Base-by-base conservation (phyloP, 2,329 filamentous ascomycete species). In the Capronia epimyces region DNA sequence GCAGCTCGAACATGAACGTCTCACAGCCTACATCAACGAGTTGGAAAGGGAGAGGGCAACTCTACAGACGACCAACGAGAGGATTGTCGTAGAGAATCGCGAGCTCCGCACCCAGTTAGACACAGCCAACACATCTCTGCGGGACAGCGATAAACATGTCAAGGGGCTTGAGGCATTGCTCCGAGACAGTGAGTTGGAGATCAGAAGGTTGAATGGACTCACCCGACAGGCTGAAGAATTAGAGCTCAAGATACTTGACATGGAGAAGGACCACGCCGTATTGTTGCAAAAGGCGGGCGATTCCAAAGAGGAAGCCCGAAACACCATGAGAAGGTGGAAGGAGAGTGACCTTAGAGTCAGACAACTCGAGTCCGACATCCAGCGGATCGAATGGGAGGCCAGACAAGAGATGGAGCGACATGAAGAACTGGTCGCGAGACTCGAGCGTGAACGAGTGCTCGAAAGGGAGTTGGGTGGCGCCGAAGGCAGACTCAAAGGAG, bases 331-430 rank as follows among this genome's bases (percentile, higher is more conserved):
- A 61, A 78, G 90, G 61, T 97, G 89, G 86, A 86, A 83, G 70
- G 82, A 86, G 62, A 89, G 93, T 1, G 89, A 97, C 71, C 78
- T 82, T 31, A 86, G 83, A 24, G 79, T 97, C 54, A 75, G 77
- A 47, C 81, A 87, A 57, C 77, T 98, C 54, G 86, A 95, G 64
- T 85, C 89, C 53, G 89, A 97, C 68, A 75, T 97, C 15, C 90
- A 95, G 64, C 79, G 80, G 57, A 93, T 98, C 65, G 91, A 97
- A 65, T 79, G 79, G 53, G 91, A 97, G 64, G 81, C 88, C 1
- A 79, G 75, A 37, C 82, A 89, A 62, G 91, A 97, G 66, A 81
- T 82, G 20, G 82, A 93, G 60, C 82, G 86, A 10, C 90, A 96
- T 69, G 76, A 80, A 24, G 88, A 96, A 64, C 79, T 95, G 32